phyloP scores from a whole-genome alignment of 2,329 filamentous ascomycete genomes.

The Trichoderma sp. region DNA sequence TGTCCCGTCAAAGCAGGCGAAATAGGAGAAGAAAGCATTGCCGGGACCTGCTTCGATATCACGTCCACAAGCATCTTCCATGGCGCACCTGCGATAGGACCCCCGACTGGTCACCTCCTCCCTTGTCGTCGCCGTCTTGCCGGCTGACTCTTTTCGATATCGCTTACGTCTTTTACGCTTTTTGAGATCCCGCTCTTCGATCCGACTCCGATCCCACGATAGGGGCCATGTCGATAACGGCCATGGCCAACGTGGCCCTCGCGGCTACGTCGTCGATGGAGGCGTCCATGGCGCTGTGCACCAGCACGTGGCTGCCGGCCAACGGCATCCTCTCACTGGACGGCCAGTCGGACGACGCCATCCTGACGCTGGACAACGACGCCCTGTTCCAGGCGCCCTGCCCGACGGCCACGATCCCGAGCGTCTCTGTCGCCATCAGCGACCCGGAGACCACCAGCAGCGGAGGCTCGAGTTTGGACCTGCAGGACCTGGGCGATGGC shows the following conservation, averaged over 20 bases:
- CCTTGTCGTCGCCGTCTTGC: slow-evolving; percentile 17
- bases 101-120: slow-evolving; percentile 8
- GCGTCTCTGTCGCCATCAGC: slow-evolving; percentile 34
- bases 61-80: background rate
- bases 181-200: background rate
- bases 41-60: background rate
- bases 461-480: slow-evolving; percentile 27
- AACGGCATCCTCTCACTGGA: slow-evolving; percentile 50
- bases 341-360: slow-evolving; percentile 41
- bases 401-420: slow-evolving; percentile 26
- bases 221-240: slow-evolving; percentile 4
- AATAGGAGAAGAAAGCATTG: background rate
- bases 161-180: background rate
- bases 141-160: background rate
- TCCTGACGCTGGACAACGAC: slow-evolving; percentile 58
- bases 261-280: slow-evolving; percentile 29
- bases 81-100: slow-evolving; percentile 18
- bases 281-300: slow-evolving; percentile 37
- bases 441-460: slow-evolving; percentile 31
- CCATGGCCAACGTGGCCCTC: slow-evolving; percentile 10
- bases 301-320: slow-evolving; percentile 43
- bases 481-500: slow-evolving; percentile 10
- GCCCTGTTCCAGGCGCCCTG: slow-evolving; percentile 52
- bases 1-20: background rate
- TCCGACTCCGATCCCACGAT: background rate